These are phyloP conservation scores for Mycena rebaudengoi DNA, from an alignment of 768 basidiomycete species.

Conservation along the genomic window DNA sequence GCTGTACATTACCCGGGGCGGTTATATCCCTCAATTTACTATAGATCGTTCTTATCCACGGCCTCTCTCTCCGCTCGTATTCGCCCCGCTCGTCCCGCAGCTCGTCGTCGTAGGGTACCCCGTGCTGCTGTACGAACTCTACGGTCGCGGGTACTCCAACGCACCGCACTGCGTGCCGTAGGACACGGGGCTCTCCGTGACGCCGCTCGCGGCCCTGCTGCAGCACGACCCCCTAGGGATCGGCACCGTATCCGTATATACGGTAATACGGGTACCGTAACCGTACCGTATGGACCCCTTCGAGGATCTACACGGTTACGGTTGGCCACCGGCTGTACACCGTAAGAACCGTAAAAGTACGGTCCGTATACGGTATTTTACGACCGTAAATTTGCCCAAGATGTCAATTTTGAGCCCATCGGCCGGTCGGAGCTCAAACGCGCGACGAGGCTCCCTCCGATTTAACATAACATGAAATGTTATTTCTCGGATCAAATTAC, in stretches of 20 bases:
- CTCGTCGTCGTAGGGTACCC: constrained; percentile 54
- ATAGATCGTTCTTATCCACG: too few species aligned
- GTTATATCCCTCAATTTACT: too few species aligned
- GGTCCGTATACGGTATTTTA: too few species aligned
- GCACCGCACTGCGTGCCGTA: constrained; percentile 56
- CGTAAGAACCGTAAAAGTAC: neutral
- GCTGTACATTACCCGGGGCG: too few species aligned
- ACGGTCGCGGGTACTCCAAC: constrained; percentile 65
- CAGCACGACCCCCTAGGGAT: constrained; percentile 42
- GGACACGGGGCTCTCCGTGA: constrained; percentile 52
- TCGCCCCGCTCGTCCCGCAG: constrained; percentile 54
- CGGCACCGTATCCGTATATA: neutral
- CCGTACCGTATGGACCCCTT: neutral
- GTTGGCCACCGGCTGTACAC: neutral
- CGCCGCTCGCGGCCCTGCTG: constrained; percentile 62
- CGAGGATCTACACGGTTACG: neutral
- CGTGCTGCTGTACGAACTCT: constrained; percentile 64
- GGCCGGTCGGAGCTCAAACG: too few species aligned
- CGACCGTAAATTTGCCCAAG: too few species aligned
- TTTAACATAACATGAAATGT: too few species aligned
- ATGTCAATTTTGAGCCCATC: too few species aligned
- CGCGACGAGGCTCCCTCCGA: too few species aligned
- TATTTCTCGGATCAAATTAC: too few species aligned
- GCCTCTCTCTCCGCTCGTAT: too few species aligned
- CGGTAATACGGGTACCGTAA: neutral